Conservation (phyloP, 164 flowering plant genomes). For the Magnolia sinica region DNA sequence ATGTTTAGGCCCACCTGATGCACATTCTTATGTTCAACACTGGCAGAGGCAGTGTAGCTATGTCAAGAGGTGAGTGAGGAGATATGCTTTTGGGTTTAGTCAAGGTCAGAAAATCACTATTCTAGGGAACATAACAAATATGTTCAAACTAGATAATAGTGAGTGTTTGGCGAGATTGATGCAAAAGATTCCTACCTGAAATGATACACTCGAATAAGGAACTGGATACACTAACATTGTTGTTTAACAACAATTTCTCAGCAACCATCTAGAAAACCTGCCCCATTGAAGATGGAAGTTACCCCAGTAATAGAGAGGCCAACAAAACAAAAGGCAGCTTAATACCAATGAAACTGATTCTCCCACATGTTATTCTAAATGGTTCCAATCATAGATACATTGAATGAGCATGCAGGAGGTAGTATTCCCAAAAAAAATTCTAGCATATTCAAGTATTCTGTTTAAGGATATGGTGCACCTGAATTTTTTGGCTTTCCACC, state of each 20-base stretch:
- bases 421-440: not conserved
- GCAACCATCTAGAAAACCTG: not conserved
- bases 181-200: conserved; percentile 4
- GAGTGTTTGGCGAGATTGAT: not conserved
- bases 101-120: no score
- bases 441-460: conserved; percentile 58
- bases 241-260: not conserved
- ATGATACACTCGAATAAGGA: not conserved
- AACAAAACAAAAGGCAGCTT: not conserved
- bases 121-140: no score
- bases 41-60: no score
- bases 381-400: not conserved
- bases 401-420: not conserved
- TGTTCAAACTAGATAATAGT: not conserved
- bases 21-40: no score
- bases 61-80: no score
- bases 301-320: no score
- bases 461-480: conserved; percentile 82
- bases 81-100: no score
- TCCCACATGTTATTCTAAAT: not conserved
- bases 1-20: no score
- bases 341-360: not conserved
- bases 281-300: not conserved
- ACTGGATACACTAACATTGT: not conserved
- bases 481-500: conserved; percentile 76